A percentile compares a stretch with the other conserved stretches of the same genome.
Evolutionary conservation across 768 basidiomycete species (phyloP).

Genomic region (Agaricus subrufescens): DNA sequence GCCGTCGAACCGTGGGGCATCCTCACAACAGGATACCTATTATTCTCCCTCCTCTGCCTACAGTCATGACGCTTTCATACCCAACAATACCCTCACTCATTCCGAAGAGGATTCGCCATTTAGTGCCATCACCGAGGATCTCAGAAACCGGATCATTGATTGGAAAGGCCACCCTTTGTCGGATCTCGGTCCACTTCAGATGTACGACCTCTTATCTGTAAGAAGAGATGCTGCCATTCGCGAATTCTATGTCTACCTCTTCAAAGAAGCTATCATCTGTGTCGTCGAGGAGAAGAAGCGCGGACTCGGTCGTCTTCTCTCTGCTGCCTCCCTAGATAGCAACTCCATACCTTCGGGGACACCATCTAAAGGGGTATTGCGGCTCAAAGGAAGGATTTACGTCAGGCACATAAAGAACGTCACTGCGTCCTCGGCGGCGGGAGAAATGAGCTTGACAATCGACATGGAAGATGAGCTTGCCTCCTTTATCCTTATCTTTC

Average conservation of each 20-base stretch:
- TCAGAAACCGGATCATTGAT: conserved; percentile 86
- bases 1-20: conserved; percentile 12
- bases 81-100: conserved; percentile 29
- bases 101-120: conserved; percentile 75
- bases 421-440: conserved; percentile 68
- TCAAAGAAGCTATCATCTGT: conserved; percentile 97
- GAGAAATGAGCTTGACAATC: conserved; percentile 92
- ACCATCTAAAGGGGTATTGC: conserved; percentile 64
- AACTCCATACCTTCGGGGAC: conserved; percentile 36
- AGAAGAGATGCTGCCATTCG: conserved; percentile 85
- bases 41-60: conserved; percentile 26
- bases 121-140: conserved; percentile 79
- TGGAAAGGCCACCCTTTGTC: conserved; percentile 95
- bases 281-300: conserved; percentile 96
- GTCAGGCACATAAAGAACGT: conserved; percentile 92
- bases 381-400: conserved; percentile 93
- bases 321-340: conserved; percentile 54
- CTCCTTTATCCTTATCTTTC: conserved; percentile 94
- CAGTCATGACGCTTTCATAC: conserved; percentile 25
- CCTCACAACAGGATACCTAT: conserved; percentile 22
- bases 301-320: conserved; percentile 68
- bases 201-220: conserved; percentile 89
- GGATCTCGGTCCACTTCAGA: conserved; percentile 82
- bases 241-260: conserved; percentile 95
- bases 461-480: conserved; percentile 98